These are phyloP conservation scores for Penicillium freii DNA, from an alignment of 2,329 filamentous ascomycete species.

Conservation along the genomic window DNA sequence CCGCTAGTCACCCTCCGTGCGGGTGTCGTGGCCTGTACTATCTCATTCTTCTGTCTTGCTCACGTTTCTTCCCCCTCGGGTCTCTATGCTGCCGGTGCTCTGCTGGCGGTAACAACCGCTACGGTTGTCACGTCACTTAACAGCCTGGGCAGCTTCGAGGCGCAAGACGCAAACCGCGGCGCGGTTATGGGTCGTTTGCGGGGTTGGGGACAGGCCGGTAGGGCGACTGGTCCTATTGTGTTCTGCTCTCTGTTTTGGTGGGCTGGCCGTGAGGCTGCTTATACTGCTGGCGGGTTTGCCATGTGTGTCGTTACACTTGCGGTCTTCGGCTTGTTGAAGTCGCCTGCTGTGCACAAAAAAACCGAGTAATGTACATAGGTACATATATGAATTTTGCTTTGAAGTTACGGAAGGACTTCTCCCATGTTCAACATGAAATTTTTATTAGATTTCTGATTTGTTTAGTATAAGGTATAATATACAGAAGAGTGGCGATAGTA, in stretches of 20 bases:
- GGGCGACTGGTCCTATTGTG: slow-evolving; percentile 79
- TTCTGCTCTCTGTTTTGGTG: slow-evolving; percentile 99
- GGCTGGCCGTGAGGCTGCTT: slow-evolving; percentile 85
- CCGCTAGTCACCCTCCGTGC: slow-evolving; percentile 76
- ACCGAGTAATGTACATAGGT: background rate
- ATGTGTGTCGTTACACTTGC: slow-evolving; percentile 72
- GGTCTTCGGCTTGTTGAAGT: slow-evolving; percentile 69
- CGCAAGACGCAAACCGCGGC: slow-evolving; percentile 73
- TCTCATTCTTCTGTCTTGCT: slow-evolving; percentile 77
- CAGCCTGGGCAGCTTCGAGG: slow-evolving; percentile 87
- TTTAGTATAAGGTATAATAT: slow-evolving; percentile 12
- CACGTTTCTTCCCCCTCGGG: slow-evolving; percentile 64
- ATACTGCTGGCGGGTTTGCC: slow-evolving; percentile 73
- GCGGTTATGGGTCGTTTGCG: slow-evolving; percentile 82
- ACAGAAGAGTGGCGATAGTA: slow-evolving; percentile 16
- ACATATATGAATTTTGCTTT: background rate
- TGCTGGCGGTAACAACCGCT: slow-evolving; percentile 84
- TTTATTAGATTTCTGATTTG: background rate
- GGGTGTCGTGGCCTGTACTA: slow-evolving; percentile 73
- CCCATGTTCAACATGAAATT: background rate
- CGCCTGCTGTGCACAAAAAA: slow-evolving; percentile 46
- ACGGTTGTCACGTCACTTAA: slow-evolving; percentile 95
- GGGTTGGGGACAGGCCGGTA: slow-evolving; percentile 77
- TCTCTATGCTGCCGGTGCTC: slow-evolving; percentile 77
- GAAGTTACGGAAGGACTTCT: too few relatives aligned